phyloP scores from a whole-genome alignment of 129 eudicot species.

The Lonicera japonica region DNA sequence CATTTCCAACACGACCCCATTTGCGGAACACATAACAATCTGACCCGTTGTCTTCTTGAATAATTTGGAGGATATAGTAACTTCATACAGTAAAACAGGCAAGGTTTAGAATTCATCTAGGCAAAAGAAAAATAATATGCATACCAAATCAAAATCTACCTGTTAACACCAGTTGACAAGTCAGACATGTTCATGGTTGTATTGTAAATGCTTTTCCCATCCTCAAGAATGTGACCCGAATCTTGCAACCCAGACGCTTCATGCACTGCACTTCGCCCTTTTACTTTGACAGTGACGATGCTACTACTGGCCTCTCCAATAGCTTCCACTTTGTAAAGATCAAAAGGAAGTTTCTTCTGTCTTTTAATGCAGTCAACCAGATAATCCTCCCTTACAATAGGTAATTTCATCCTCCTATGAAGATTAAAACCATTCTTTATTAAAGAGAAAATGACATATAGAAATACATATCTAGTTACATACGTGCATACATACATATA shows the following conservation, averaged over 20 bases:
- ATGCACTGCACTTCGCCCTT: conserved; percentile 95
- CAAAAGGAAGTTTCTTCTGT: conserved; percentile 80
- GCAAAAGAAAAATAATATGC: background rate
- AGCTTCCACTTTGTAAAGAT: conserved; percentile 63
- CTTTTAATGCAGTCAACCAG: conserved; percentile 67
- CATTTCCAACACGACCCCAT: conserved; percentile 98
- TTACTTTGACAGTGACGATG: conserved; percentile 80
- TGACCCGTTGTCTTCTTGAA: conserved; percentile 88
- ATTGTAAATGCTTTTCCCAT: conserved; percentile 75
- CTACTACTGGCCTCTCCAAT: conserved; percentile 43
- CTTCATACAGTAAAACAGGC: conserved; percentile 37
- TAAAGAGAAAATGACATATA: background rate
- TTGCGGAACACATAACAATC: conserved; percentile 83
- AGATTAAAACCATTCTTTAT: conserved; percentile 10
- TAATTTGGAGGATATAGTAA: conserved; percentile 86
- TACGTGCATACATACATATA: background rate
- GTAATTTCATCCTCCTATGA: conserved; percentile 91
- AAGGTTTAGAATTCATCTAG: conserved; percentile 7
- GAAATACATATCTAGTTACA: background rate
- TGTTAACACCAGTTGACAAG: conserved; percentile 82
- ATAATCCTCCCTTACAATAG: conserved; percentile 83
- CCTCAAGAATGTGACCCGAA: conserved; percentile 87
- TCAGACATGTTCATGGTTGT: conserved; percentile 88
- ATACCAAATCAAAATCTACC: conserved; percentile 25
- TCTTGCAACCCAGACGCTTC: conserved; percentile 93